Evolutionary conservation across 805 yeast species (phyloP), one percentile per base, ranked within the genome.

Genomic region (Kluyveromyces aestuarii): DNA sequence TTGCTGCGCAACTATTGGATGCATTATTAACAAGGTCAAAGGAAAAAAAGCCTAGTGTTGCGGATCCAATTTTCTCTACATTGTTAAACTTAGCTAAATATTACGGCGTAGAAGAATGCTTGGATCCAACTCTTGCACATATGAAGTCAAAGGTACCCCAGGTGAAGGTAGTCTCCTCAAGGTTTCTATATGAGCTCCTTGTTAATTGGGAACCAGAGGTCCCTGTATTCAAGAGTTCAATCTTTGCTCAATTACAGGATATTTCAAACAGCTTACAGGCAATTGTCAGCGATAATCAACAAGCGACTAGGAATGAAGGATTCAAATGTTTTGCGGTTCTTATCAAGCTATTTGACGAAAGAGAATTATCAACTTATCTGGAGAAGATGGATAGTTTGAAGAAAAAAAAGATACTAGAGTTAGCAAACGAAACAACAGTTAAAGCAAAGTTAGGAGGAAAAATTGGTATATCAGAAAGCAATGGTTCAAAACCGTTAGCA

Each of bases 131-230:
- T 0, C 52, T 85, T 9, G 73, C 69, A 21, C 80, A 77, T 37
- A 74, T 85, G 77, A 72, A 71, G 39, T 87, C 86, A 65, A 88
- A 86, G 65, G 85, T 87, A 1, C 97, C 98, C 0, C 93, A 81
- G 58, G 79, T 87, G 27, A 82, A 82, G 58, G 75, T 83, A 45
- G 88, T 88, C 47, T 67, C 84, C n/a, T 73, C 84, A 8, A 77
- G 74, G 53, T 85, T 75, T 56, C 69, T 89, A 33, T 76, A 75
- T 39, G 74, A 86, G 54, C 78, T 90, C 58, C 70, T 91, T 55
- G 72, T 74, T 19, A 67, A 21, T n/a, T 50, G 53, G 53, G 35
- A 45, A 35, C 50, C 53, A 8, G 37, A 42, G 9, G 41, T 44
- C 27, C 46, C 50, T 2, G 14, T 40, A 10, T 27, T 38, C 16